phyloP scores from a whole-genome alignment of 1,139 yeast species.

The Yamadazyma oceani region DNA sequence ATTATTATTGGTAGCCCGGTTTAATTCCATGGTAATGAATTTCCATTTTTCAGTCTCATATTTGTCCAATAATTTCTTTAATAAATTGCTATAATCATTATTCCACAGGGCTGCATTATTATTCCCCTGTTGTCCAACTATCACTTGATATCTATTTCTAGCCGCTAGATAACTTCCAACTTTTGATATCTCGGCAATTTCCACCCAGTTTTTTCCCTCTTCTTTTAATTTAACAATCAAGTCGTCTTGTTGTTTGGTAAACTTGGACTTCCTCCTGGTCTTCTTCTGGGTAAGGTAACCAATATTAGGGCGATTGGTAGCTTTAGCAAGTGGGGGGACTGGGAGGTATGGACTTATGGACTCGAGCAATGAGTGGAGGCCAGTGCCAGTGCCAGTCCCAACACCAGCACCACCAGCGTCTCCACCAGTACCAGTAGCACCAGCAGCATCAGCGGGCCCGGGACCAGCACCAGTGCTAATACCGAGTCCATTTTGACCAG shows the following conservation, averaged over 20 bases:
- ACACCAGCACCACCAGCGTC: neutral
- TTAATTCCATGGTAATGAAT: slow-evolving; percentile 60
- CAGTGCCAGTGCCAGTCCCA: neutral
- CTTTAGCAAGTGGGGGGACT: slow-evolving; percentile 36
- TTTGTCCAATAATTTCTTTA: slow-evolving; percentile 58
- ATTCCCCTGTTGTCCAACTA: slow-evolving; percentile 83
- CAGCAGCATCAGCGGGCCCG: too few relatives aligned
- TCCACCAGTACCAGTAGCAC: too few relatives aligned
- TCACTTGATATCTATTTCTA: slow-evolving; percentile 74
- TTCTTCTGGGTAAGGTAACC: slow-evolving; percentile 40
- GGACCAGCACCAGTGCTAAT: too few relatives aligned
- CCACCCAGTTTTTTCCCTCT: slow-evolving; percentile 70
- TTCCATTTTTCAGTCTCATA: slow-evolving; percentile 76
- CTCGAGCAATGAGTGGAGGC: too few relatives aligned
- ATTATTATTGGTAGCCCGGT: slow-evolving; percentile 56
- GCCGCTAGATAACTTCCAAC: slow-evolving; percentile 75
- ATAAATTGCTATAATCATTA: slow-evolving; percentile 51
- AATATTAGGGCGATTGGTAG: slow-evolving; percentile 33
- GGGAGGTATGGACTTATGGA: slow-evolving; percentile 26
- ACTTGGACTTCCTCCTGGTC: slow-evolving; percentile 62
- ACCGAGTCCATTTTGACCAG: too few relatives aligned
- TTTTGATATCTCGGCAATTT: slow-evolving; percentile 65
- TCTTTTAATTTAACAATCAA: slow-evolving; percentile 61
- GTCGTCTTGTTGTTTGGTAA: slow-evolving; percentile 66
- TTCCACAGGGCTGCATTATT: slow-evolving; percentile 66